phyloP scores from a whole-genome alignment of 805 yeast genomes.

The Zygotorulaspora danielsina region DNA sequence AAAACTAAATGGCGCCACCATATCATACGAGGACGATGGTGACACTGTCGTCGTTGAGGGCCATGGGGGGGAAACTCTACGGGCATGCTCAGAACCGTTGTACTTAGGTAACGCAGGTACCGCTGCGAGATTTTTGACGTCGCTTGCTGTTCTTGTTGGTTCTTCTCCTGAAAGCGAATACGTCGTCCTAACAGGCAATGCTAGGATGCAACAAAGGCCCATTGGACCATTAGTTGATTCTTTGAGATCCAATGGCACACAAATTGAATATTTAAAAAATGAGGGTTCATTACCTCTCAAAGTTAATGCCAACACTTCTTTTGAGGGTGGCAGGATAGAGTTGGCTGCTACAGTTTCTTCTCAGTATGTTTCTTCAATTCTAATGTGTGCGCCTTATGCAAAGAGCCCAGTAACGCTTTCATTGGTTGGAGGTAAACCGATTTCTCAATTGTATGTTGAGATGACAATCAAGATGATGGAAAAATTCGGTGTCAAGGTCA shows the following conservation, averaged over 20 bases:
- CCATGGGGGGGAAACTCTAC: conserved; percentile 70
- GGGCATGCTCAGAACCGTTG: conserved; percentile 60
- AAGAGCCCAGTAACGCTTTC: conserved; percentile 78
- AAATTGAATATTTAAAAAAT: conserved; percentile 63
- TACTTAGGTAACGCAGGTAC: conserved; percentile 98
- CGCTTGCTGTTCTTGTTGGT: conserved; percentile 82
- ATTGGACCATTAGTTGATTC: conserved; percentile 96
- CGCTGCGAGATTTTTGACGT: conserved; percentile 89
- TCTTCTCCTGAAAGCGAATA: conserved; percentile 40
- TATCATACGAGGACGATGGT: conserved; percentile 82
- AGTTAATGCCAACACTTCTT: conserved; percentile 62
- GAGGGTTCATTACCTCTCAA: conserved; percentile 84
- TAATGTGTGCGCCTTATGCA: conserved; percentile 98
- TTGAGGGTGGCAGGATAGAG: conserved; percentile 88
- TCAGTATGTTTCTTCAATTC: conserved; percentile 91
- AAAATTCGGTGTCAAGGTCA: conserved; percentile 77
- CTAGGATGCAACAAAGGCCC: conserved; percentile 96
- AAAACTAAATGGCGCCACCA: conserved; percentile 73
- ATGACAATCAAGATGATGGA: conserved; percentile 97
- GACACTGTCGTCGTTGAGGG: conserved; percentile 81
- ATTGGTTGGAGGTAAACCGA: conserved; percentile 93
- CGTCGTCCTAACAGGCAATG: conserved; percentile 83
- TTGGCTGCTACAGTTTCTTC: conserved; percentile 95
- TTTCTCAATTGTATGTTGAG: conserved; percentile 90
- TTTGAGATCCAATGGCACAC: conserved; percentile 71